Base-by-base conservation (phyloP, 768 basidiomycete species). In the Rhodotorula graminis region DNA sequence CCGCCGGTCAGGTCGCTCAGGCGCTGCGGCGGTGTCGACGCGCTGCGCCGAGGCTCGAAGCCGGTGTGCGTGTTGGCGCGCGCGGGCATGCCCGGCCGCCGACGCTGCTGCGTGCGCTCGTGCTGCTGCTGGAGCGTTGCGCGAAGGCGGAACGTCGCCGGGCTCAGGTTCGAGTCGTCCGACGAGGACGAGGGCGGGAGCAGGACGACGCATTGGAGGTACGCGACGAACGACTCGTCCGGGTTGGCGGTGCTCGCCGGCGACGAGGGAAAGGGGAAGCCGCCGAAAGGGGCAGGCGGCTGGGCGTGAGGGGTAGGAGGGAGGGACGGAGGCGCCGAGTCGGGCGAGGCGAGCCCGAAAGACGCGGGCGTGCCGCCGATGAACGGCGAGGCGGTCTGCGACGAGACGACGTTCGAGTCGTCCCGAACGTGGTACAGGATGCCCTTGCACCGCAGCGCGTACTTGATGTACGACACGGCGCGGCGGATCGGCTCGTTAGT, bases 401-500 rank as follows among this genome's bases (percentile, higher is more conserved):
- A 25, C 11, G 23, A 23, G 23, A 25, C 5, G 9, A 12, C 8
- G 47, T 18, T 3, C 27, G 63, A 46, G 29, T 61, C 65, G 42
- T 62, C 56, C 2, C 64, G 70, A 19, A 78, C 76, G 70, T 81
- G 80, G 65, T 80, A 81, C 12, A 80, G 59, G 64, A 81, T 77
- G 19, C 80, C 79, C 9, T 72, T 74, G 44, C 78, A 80, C 5
- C 80, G 76, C 6, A 81, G 71, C 2, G 79, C 77, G 58, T 80
- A 81, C 66, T 81, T 81, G 71, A 81, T 64, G 63, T 77, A 81
- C 15, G 77, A 78, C 19, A 79, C 72, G 44, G 76, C 73, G 49
- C 79, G 76, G 21, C 67, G 72, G 31, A 77, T 61, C 14, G 76
- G 69, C 65, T 81, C 77, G 52, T 77, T 69, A 19, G 70, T 72